Conservation (phyloP, 1,284 basidiomycete species). For the Taiwanofungus camphoratus region DNA sequence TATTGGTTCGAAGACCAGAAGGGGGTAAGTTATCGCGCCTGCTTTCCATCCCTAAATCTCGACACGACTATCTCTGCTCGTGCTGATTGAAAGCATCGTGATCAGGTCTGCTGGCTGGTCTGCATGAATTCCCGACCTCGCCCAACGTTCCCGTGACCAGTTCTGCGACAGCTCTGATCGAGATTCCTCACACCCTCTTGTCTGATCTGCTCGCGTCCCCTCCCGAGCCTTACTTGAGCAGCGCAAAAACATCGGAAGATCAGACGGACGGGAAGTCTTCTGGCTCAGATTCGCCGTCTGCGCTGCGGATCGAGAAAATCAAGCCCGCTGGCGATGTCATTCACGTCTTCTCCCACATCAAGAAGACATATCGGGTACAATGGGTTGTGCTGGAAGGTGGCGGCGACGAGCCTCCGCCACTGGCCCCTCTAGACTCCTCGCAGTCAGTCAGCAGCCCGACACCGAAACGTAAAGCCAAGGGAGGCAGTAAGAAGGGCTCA, state of each 20-base stretch:
- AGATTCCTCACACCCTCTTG: slow-evolving; percentile 38
- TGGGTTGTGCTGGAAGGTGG: slow-evolving; percentile 64
- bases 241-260: slow-evolving; percentile 7
- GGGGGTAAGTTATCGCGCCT: slow-evolving; percentile 48
- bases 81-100: slow-evolving; percentile 13
- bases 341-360: slow-evolving; percentile 89
- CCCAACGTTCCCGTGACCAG: slow-evolving; percentile 36
- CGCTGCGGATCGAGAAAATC: slow-evolving; percentile 39
- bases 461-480: slow-evolving; percentile 2
- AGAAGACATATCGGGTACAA: slow-evolving; percentile 81
- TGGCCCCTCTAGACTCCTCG: slow-evolving; percentile 13
- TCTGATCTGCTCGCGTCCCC: slow-evolving; percentile 32
- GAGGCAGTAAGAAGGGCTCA: slow-evolving; percentile 8
- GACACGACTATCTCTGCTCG: slow-evolving; percentile 11
- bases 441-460: slow-evolving; percentile 1
- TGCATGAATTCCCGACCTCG: slow-evolving; percentile 77
- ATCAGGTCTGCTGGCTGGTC: slow-evolving; percentile 81
- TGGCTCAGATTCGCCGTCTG: neutral
- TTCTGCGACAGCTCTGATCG: slow-evolving; percentile 30
- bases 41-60: slow-evolving; percentile 3
- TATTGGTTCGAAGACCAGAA: slow-evolving; percentile 78
- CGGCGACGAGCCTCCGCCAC: slow-evolving; percentile 21
- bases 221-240: slow-evolving; percentile 1
- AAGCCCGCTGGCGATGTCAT: slow-evolving; percentile 58
- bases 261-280: slow-evolving; percentile 1